Base-by-base conservation (phyloP, 2,329 filamentous ascomycete genomes). In the Xylariaceae sp. region DNA sequence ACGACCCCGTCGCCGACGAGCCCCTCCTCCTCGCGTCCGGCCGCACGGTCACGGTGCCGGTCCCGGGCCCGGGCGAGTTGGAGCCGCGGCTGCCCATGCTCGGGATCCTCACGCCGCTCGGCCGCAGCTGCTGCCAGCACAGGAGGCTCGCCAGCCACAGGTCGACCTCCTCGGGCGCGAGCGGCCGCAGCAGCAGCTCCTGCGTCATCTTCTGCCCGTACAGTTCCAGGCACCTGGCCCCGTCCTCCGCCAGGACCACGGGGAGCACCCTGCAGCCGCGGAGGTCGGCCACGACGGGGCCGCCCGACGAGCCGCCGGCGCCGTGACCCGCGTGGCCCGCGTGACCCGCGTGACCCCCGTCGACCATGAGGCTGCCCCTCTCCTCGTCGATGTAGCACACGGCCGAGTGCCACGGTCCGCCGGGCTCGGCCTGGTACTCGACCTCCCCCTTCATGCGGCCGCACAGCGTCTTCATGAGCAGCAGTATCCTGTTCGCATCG, bases 381-480 rank as follows among this genome's bases (percentile, higher is more conserved):
- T 85, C 80, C 38, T 86, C 81, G 40, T 89, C 80, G 41, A 92
- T 85, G 51, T 80, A 86, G 52, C 80, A 83, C 41, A 81, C 74
- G n/a, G 83, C 83, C 21, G 68, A 59, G 37, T 72, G 68, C 85
- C 85, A 92, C 1, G 70, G 65, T 12, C 70, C 75, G 16, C 65
- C 64, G 11, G 68, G 65, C 23, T 77, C 75, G 27, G 68, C 67
- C 47, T 82, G 76, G 52, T 85, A 90, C 43, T 85, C 80, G 19
- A 88, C 68, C 45, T 81, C 77, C 36, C 85, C 85, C 48, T 78
- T 79, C 84, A 90, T 92, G 44, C 79, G 74, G 18, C 86, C 85
- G 50, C 80, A 83, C 5, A 87, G 64, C 16, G 72, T 79, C 55
- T 80, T 84, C 83, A 92, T 90, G 39, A 92, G 61, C 47, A 77